phyloP scores from a whole-genome alignment of 1,139 yeast species.

The Yamadazyma dushanensis region DNA sequence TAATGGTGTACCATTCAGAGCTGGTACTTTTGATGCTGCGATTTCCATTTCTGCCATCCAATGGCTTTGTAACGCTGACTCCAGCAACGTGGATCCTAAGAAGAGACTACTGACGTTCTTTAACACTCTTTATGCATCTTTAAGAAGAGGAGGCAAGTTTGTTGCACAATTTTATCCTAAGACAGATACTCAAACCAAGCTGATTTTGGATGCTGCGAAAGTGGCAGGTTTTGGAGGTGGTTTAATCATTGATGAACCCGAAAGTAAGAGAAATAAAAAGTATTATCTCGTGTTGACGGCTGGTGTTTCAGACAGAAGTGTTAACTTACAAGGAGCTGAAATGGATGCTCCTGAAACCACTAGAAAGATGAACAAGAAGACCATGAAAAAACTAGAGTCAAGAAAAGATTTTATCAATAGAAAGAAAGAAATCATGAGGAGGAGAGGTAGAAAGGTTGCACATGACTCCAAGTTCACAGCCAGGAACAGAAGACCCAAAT shows the following conservation, averaged over 20 bases:
- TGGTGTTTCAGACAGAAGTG: constrained; percentile 67
- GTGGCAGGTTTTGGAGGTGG: constrained; percentile 98
- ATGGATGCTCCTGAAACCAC: constrained; percentile 63
- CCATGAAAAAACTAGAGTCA: constrained; percentile 63
- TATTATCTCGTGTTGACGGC: constrained; percentile 89
- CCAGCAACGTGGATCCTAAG: constrained; percentile 81
- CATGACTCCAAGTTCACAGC: constrained; percentile 91
- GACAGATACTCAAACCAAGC: constrained; percentile 79
- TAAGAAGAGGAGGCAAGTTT: constrained; percentile 93
- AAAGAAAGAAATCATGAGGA: constrained; percentile 91
- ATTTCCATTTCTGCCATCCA: constrained; percentile 94
- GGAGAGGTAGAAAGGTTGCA: constrained; percentile 88
- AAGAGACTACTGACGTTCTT: constrained; percentile 78
- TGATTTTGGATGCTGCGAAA: constrained; percentile 81
- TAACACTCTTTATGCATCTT: constrained; percentile 80
- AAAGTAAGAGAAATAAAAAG: constrained; percentile 86
- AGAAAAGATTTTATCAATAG: constrained; percentile 80
- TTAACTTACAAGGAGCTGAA: constrained; percentile 77
- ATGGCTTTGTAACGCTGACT: constrained; percentile 97
- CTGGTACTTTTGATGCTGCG: constrained; percentile 97
- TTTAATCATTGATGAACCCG: constrained; percentile 89
- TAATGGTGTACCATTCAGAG: constrained; percentile 88
- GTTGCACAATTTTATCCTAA: constrained; percentile 97
- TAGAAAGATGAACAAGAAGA: constrained; percentile 45
- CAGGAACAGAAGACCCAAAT: constrained; percentile 85